Conservation (phyloP, 768 basidiomycete genomes). For the Mycena latifolia region DNA sequence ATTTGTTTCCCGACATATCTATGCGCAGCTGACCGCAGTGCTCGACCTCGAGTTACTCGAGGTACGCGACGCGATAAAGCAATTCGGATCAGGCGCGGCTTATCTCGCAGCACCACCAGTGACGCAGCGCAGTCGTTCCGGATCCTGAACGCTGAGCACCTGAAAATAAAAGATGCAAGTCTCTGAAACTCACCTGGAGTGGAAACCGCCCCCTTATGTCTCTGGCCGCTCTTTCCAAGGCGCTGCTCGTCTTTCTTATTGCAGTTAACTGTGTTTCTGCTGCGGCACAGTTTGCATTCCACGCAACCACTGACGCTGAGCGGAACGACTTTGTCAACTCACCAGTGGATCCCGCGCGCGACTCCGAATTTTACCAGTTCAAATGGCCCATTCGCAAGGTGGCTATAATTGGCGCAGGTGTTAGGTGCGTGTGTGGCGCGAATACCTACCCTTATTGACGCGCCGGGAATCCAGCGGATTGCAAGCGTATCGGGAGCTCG, state of each 20-base stretch:
- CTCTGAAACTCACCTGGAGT: background rate
- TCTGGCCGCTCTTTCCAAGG: background rate
- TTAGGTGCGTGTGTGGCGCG: conserved; percentile 45
- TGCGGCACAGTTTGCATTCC: conserved; percentile 21
- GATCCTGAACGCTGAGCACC: no score
- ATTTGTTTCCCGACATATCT: no score
- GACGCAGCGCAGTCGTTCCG: no score
- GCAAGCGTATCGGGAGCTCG: conserved; percentile 50
- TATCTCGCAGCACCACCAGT: no score
- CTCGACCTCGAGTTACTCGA: no score
- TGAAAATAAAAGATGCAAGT: no score
- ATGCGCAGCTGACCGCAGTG: no score
- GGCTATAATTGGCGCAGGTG: conserved; percentile 56
- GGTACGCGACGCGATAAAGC: no score
- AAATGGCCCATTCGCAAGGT: conserved; percentile 53
- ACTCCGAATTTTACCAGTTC: conserved; percentile 45
- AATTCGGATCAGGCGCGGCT: no score
- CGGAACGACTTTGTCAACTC: conserved; percentile 30
- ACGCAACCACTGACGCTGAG: conserved; percentile 8
- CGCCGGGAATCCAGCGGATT: conserved; percentile 44
- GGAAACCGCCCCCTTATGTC: background rate
- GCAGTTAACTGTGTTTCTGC: background rate
- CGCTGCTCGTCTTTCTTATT: background rate
- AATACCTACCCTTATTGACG: background rate
- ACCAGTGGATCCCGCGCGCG: conserved; percentile 6